phyloP scores from a whole-genome alignment of 2,329 filamentous ascomycete genomes.

The Colletotrichum trifolii region DNA sequence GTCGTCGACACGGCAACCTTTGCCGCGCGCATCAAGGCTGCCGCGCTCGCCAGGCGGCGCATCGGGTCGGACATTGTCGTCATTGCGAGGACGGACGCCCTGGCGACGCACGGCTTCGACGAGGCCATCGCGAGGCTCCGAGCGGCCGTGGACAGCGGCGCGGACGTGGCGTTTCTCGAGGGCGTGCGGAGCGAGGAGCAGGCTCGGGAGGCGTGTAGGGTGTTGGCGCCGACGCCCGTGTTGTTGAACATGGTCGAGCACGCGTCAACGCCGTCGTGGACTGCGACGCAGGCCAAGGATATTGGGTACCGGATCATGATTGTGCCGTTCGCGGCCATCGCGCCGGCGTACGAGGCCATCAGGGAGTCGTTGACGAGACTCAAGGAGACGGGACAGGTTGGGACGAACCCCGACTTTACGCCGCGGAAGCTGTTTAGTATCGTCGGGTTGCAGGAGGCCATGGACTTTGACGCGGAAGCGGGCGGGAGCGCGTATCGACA shows the following conservation, averaged over 20 bases:
- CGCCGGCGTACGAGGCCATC: constrained; percentile 57
- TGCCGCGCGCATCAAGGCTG: constrained; percentile 67
- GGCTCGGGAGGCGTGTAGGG: constrained; percentile 56
- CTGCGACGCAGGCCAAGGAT: constrained; percentile 61
- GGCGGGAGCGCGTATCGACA: constrained; percentile 29
- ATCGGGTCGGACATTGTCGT: constrained; percentile 68
- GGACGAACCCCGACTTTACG: constrained; percentile 54
- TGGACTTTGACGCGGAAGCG: constrained; percentile 56
- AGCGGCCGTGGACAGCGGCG: constrained; percentile 63
- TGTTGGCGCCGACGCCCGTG: constrained; percentile 61
- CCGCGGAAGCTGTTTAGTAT: constrained; percentile 62
- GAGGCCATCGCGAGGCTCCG: constrained; percentile 63
- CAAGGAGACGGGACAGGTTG: constrained; percentile 50
- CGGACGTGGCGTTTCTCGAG: constrained; percentile 71
- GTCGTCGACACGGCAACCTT: constrained; percentile 64
- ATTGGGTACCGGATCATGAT: constrained; percentile 71
- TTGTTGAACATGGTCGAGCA: constrained; percentile 69
- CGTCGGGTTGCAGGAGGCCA: constrained; percentile 61
- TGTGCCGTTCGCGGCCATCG: constrained; percentile 62
- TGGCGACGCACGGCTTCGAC: constrained; percentile 67
- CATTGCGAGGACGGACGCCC: constrained; percentile 72
- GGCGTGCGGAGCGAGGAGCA: constrained; percentile 64
- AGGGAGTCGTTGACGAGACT: constrained; percentile 49
- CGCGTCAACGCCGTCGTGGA: constrained; percentile 65
- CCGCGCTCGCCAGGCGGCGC: constrained; percentile 58